Evolutionary conservation across 2,329 filamentous ascomycete genomes (phyloP).

Genomic region (Chaetoscypha palmicola): DNA sequence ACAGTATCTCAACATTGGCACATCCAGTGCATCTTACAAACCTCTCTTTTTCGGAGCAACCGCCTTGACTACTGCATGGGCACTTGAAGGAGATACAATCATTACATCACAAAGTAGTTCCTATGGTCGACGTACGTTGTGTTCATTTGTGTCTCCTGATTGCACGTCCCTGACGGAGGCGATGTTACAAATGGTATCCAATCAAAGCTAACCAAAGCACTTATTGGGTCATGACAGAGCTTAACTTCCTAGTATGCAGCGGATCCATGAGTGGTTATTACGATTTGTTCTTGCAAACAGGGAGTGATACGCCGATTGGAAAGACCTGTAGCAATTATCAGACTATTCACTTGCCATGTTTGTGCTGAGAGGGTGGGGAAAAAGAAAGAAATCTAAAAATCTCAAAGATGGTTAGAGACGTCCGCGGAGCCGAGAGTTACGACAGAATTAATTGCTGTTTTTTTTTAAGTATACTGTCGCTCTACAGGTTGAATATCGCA

Average conservation of each 20-base stretch:
- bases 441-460: too few relatives aligned
- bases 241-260: constrained; percentile 46
- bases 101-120: constrained; percentile 39
- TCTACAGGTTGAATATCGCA: too few relatives aligned
- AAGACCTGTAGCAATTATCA: constrained; percentile 47
- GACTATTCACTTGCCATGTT: constrained; percentile 42
- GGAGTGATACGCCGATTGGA: constrained; percentile 41
- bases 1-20: constrained; percentile 41
- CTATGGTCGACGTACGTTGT: constrained; percentile 35
- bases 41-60: constrained; percentile 40
- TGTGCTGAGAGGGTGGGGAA: too few relatives aligned
- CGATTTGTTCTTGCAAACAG: constrained; percentile 47
- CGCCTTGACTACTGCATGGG: constrained; percentile 42
- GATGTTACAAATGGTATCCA: too few relatives aligned
- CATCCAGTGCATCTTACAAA: constrained; percentile 43
- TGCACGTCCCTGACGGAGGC: too few relatives aligned
- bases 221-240: too few relatives aligned
- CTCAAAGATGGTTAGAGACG: too few relatives aligned
- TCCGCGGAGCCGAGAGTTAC: too few relatives aligned
- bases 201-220: too few relatives aligned
- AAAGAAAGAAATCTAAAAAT: too few relatives aligned
- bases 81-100: constrained; percentile 41
- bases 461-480: too few relatives aligned
- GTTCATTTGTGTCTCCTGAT: neutral
- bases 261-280: constrained; percentile 37